Evolutionary conservation across 352 stramenopile genomes (phyloP).

Genomic region (Peronospora farinosa): DNA sequence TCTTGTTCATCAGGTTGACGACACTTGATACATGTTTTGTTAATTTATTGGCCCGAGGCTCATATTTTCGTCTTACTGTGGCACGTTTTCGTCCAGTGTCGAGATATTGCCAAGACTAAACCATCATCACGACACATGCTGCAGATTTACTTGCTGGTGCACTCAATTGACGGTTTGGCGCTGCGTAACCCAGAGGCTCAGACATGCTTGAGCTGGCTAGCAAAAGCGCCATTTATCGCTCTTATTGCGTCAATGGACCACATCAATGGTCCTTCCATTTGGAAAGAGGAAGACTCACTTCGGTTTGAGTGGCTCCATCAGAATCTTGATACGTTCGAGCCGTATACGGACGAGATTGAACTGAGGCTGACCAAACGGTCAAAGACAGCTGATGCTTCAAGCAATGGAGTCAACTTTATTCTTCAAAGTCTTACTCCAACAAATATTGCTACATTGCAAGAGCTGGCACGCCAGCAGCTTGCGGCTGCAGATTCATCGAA

Average conservation of each 20-base stretch:
- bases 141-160: conserved; percentile 40
- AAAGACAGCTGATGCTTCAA: conserved; percentile 30
- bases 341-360: conserved; percentile 47
- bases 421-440: conserved; percentile 56
- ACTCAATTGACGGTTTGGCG: conserved; percentile 47
- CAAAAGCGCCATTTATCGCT: conserved; percentile 34
- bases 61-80: conserved; percentile 1
- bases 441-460: conserved; percentile 43
- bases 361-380: conserved; percentile 24
- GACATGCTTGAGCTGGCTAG: conserved; percentile 46
- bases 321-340: conserved; percentile 34
- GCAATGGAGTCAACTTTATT: conserved; percentile 53
- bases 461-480: conserved; percentile 38
- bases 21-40: background rate
- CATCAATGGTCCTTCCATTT: conserved; percentile 46
- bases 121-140: conserved; percentile 5
- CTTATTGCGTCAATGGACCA: conserved; percentile 51
- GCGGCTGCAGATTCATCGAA: conserved; percentile 9
- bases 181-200: conserved; percentile 43
- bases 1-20: conserved; percentile 29
- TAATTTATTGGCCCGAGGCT: background rate
- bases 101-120: conserved; percentile 26
- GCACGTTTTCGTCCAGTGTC: conserved; percentile 16
- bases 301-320: conserved; percentile 51
- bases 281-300: conserved; percentile 45